Evolutionary conservation across 495 filamentous ascomycete species (phyloP), one percentile per base, ranked within the genome.

Genomic region (Neurospora sp.): DNA sequence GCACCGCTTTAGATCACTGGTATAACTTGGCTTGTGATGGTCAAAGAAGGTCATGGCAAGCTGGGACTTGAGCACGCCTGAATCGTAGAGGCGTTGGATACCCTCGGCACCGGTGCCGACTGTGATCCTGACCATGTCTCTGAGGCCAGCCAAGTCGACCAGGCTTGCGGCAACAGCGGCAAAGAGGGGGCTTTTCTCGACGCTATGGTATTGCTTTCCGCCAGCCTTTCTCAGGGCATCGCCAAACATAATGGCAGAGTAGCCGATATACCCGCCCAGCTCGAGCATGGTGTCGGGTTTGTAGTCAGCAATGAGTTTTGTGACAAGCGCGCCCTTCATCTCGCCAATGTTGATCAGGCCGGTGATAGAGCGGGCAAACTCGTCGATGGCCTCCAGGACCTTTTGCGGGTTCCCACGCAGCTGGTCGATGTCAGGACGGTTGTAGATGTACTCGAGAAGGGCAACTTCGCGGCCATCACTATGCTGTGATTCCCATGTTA

Each of bases 281-380:
- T 96, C 93, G 69, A 96, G 88, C 85, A 94, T 91, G 6, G 84
- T 84, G 46, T 86, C 75, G 1, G 93, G 93, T 78, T 90, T 91
- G 69, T 86, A 77, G 72, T 90, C 82, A 12, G 81, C 79, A 72
- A 96, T 93, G 9, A 93, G 77, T 39, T 90, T 82, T 1, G 84
- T 84, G 20, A 95, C 86, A 31, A 93, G 87, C 48, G 84, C 84
- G 59, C 91, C 92, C 77, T 96, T 96, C 71, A 87, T 81, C 62
- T 88, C 84, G 20, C 93, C 93, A 39, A 96, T 87, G 72, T 93
- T 95, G 90, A 94, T 94, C 69, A 96, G 85, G 72, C 92, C 91
- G 38, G 87, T 89, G 69, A 88, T 82, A 2, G 86, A 89, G 12
- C 84, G 82, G 35, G 84, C 90, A 79, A 88, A 96, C 31, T 91